Evolutionary conservation across 495 filamentous ascomycete genomes (phyloP).

Genomic region (Xylaria telfairii): DNA sequence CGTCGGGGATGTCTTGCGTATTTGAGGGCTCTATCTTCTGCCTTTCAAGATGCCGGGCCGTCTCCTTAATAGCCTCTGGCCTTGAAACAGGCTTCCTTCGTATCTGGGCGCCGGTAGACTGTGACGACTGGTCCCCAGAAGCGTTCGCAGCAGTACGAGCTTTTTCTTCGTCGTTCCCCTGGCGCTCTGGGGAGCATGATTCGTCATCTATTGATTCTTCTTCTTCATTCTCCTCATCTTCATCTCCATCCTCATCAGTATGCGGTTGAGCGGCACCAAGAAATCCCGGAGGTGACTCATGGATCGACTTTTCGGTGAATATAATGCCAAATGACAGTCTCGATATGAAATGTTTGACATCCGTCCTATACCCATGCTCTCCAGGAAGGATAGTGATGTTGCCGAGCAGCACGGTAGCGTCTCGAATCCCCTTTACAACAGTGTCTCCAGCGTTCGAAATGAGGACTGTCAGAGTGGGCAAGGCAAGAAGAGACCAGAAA

Average conservation of each 20-base stretch:
- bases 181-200: constrained; percentile 28
- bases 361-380: constrained; percentile 58
- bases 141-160: no score
- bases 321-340: constrained; percentile 45
- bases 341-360: constrained; percentile 44
- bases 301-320: constrained; percentile 40
- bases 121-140: constrained; percentile 6
- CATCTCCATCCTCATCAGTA: constrained; percentile 27
- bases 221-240: constrained; percentile 19
- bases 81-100: not conserved
- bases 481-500: constrained; percentile 84
- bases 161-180: constrained; percentile 33
- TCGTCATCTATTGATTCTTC: constrained; percentile 26
- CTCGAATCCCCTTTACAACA: constrained; percentile 71
- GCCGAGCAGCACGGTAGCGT: constrained; percentile 72
- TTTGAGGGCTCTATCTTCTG: not conserved
- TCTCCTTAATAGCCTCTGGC: not conserved
- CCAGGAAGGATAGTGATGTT: constrained; percentile 78
- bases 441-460: constrained; percentile 86
- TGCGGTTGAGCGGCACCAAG: constrained; percentile 45
- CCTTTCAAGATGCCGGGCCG: not conserved
- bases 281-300: constrained; percentile 48
- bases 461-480: constrained; percentile 82
- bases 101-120: constrained; percentile 14
- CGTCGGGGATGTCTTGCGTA: not conserved